A percentile compares a stretch with the other conserved stretches of the same genome.
Evolutionary conservation across 345 rosid species (phyloP).

Genomic region (Clarkia xantiana): DNA sequence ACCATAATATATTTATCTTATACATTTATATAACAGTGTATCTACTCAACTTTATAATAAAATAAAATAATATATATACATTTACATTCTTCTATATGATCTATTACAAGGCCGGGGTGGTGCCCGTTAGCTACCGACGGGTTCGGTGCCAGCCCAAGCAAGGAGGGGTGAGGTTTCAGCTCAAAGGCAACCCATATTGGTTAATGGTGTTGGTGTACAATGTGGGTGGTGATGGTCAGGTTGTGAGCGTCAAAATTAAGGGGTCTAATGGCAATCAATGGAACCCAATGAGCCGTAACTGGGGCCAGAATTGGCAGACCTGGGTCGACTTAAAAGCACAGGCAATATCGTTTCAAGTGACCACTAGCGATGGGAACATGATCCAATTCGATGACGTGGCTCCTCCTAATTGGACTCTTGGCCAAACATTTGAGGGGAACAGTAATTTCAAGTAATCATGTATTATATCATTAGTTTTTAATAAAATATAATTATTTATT

Average conservation of each 20-base stretch:
- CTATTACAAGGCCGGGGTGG: constrained; percentile 4
- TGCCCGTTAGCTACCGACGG: constrained; percentile 5
- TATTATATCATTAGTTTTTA: too few species aligned
- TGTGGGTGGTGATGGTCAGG: constrained; percentile 6
- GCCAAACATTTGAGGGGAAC: constrained; percentile 3
- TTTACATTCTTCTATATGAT: too few species aligned
- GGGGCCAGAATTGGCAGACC: constrained; percentile 16
- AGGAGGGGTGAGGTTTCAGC: constrained; percentile 7
- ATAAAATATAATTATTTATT: too few species aligned
- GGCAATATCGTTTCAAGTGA: constrained; percentile 8
- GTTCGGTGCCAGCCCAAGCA: background rate
- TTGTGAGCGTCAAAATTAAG: constrained; percentile 5
- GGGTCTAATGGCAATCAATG: constrained; percentile 1
- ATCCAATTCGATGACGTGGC: background rate
- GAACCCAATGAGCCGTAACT: constrained; percentile 7
- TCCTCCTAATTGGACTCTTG: constrained; percentile 2
- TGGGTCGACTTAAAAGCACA: constrained; percentile 2
- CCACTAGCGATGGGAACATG: constrained; percentile 3
- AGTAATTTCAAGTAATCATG: background rate
- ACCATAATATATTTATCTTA: too few species aligned
- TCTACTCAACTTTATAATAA: too few species aligned
- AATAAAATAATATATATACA: too few species aligned
- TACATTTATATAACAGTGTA: too few species aligned
- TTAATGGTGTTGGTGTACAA: constrained; percentile 7
- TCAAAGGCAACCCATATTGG: constrained; percentile 9